phyloP scores from a whole-genome alignment of 1,284 basidiomycete genomes.

The Sphaerobolus stellatus region DNA sequence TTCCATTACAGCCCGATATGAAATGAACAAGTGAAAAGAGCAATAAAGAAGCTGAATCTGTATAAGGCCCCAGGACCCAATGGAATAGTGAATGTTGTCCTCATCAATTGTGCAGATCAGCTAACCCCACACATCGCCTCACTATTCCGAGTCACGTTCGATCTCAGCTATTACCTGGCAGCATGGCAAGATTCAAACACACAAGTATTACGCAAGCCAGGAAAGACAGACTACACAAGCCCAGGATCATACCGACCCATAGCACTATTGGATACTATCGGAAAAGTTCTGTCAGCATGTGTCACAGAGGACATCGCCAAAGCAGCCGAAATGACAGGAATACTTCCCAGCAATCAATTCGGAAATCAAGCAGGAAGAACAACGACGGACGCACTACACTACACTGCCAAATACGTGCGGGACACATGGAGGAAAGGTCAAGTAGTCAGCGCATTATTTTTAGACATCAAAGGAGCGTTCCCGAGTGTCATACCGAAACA shows the following conservation, averaged over 20 bases:
- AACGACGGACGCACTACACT: conserved; percentile 12
- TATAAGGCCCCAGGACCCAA: not conserved
- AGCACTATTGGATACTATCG: conserved; percentile 14
- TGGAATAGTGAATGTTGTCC: not conserved
- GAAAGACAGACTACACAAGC: conserved; percentile 13
- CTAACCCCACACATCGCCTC: not conserved
- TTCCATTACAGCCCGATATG: not conserved
- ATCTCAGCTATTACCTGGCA: not conserved
- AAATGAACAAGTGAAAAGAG: not conserved
- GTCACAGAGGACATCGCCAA: conserved; percentile 1
- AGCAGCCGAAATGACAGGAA: not conserved
- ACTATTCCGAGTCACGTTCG: not conserved
- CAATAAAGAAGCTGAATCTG: not conserved
- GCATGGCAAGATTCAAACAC: conserved; percentile 1
- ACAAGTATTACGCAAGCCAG: conserved; percentile 14
- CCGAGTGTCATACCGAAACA: conserved; percentile 6
- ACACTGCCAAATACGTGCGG: not conserved
- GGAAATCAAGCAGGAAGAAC: conserved; percentile 13
- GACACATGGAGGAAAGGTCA: conserved; percentile 5
- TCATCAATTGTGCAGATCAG: not conserved
- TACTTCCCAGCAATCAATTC: conserved; percentile 11
- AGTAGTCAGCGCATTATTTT: conserved; percentile 3
- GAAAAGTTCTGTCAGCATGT: conserved; percentile 15
- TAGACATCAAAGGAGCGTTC: conserved; percentile 12
- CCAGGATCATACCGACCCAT: conserved; percentile 16